Percentiles rank a stretch among this genome's conserved stretches.
phyloP scores from a whole-genome alignment of 1,139 yeast species.

The Candida sojae region DNA sequence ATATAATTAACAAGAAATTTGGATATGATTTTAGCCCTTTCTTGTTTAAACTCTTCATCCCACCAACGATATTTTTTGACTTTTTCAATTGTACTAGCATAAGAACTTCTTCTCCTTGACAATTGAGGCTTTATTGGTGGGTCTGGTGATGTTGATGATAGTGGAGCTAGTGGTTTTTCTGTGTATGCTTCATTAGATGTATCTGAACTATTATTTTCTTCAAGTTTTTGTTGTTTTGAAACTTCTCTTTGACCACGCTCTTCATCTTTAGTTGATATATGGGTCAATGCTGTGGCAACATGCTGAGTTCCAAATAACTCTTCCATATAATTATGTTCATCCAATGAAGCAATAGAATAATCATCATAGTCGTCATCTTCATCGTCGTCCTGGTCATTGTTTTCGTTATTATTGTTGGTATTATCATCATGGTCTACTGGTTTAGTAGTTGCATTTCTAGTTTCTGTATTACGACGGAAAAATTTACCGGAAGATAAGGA shows the following conservation, averaged over 20 bases:
- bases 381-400: constrained; percentile 1
- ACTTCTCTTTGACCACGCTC: constrained; percentile 5
- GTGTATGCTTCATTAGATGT: neutral
- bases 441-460: no score
- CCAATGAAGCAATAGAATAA: neutral
- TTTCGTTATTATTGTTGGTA: neutral
- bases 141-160: neutral
- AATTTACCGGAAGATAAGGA: neutral
- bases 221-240: neutral
- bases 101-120: constrained; percentile 20
- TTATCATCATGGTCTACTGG: neutral
- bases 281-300: constrained; percentile 7
- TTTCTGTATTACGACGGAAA: neutral
- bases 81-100: constrained; percentile 20
- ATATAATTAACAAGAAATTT: constrained; percentile 26
- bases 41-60: constrained; percentile 26
- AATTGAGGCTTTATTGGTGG: constrained; percentile 3
- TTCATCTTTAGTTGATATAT: constrained; percentile 8
- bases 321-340: constrained; percentile 1
- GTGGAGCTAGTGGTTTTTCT: neutral
- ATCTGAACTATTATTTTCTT: neutral
- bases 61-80: constrained; percentile 26
- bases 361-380: constrained; percentile 8
- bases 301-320: constrained; percentile 18
- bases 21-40: constrained; percentile 19